Base-by-base conservation (phyloP, 2,329 filamentous ascomycete genomes). In the Arthrobotrys conoides region DNA sequence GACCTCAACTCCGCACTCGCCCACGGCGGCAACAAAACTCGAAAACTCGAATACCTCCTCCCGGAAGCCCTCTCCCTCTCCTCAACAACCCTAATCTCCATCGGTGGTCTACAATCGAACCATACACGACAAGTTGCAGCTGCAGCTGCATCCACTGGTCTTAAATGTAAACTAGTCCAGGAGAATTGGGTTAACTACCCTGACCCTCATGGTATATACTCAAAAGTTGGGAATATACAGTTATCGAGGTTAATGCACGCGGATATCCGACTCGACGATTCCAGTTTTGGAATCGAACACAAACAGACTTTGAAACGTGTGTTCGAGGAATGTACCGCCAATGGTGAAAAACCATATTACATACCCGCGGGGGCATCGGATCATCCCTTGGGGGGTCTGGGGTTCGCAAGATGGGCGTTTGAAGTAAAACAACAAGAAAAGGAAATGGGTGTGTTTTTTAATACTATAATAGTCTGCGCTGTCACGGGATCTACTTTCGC, bases 291-390 rank as follows among this genome's bases (percentile, higher is more conserved):
- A 27, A 92, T 92, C 80, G 89, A 89, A 83, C 90, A 92, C 84
- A 92, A 91, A 84, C 83, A 85, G 0, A 90, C 89, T 0, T 86
- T 91, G 2, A 86, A 87, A 63, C 83, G 86, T 0, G 85, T 91
- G 2, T 86, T 87, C 49, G 84, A 87, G 14, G 88, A 90, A 82
- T 87, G 90, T 16, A 84, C 85, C 72, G 83, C 81, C 0, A 83
- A 83, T 0, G 91, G 90, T 0, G 87, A 87, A 44, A 90, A 88
- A 83, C 90, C 91, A 0, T 93, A 92, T 82, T 91, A 91, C 82
- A 92, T 93, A 80, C 91, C 91, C 3, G 90, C 91, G 0, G 91
- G 91, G 0, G 91, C 91, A 0, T 91, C 89, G 0, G 90, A 92
- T 83, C 91, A 93, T 82, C 89, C 90, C 0, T 86, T 92, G 0